Base-by-base conservation (phyloP, 352 stramenopile species). In the Blastocystis sp. region DNA sequence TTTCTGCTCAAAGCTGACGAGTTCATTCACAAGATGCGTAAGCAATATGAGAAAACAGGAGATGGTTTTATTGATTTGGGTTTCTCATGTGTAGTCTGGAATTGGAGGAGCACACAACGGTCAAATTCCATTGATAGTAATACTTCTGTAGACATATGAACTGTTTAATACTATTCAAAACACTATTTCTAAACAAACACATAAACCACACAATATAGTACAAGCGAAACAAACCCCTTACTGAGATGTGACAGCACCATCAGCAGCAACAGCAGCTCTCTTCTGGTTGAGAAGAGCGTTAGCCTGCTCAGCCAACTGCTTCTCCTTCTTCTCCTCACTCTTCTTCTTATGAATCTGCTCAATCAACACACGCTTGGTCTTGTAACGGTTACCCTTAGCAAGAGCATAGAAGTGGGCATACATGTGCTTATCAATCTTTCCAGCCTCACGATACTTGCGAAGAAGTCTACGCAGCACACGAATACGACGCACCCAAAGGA, bases 361-460 rank as follows among this genome's bases (percentile, higher is more conserved):
- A 92, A 99, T 97, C 63, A 99, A 91, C 80, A 98, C 96, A 91
- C 95, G 93, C 94, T 99, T 99, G 93, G 98, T 99, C 94, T 99
- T 99, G 94, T 98, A 99, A 93, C 98, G 96, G 93, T 99, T 99
- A 97, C 97, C 97, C 95, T 98, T 98, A 91, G 91, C 93, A 63
- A 90, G 87, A 74, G 39, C 59, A 39, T 75, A 86, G 49, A 86
- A 86, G 37, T 52, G 49, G 12, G 74, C 74, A 94, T 99, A 99
- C 88, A 99, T 96, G 94, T 98, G 95, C 92, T 98, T 98, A 93
- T 99, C 97, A 89, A 99, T 98, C 93, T 99, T 99, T 93, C 98
- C 98, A 73, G 95, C 94, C 88, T 99, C 96, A 61, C 93, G 89
- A 93, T 99, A 98, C 94, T 99, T 99, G 89, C 94, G 93, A 54